Evolutionary conservation across 805 yeast genomes (phyloP).

Genomic region (Teunomyces atbi): DNA sequence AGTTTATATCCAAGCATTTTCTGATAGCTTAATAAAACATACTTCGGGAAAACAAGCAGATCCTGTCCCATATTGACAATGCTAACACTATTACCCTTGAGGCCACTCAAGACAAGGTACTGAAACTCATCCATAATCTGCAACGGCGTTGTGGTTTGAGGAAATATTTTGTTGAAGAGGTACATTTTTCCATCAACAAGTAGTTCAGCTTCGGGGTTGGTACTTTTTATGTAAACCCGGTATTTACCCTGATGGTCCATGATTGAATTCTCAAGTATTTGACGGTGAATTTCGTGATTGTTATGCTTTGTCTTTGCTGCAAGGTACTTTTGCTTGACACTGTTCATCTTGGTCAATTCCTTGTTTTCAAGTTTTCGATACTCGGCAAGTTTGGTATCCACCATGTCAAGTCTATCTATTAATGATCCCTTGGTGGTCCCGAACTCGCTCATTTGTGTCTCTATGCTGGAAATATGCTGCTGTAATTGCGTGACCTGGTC

Average conservation of each 20-base stretch:
- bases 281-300: slow-evolving; percentile 36
- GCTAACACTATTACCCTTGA: slow-evolving; percentile 15
- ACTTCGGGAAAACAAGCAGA: neutral
- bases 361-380: slow-evolving; percentile 12
- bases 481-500: slow-evolving; percentile 7
- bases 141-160: neutral
- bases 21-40: neutral
- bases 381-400: slow-evolving; percentile 17
- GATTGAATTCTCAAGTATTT: slow-evolving; percentile 50
- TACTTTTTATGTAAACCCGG: slow-evolving; percentile 22
- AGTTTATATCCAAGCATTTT: neutral
- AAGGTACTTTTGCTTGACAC: neutral
- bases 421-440: slow-evolving; percentile 16
- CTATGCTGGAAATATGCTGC: slow-evolving; percentile 10
- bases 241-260: slow-evolving; percentile 27
- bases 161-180: slow-evolving; percentile 20
- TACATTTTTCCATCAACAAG: neutral
- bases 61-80: neutral
- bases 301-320: slow-evolving; percentile 22
- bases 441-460: slow-evolving; percentile 18
- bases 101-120: slow-evolving; percentile 17
- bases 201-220: neutral
- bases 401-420: slow-evolving; percentile 15
- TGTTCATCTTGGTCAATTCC: neutral
- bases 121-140: slow-evolving; percentile 20